phyloP scores from a whole-genome alignment of 257 asterid genomes.

The Agastache rugosa region DNA sequence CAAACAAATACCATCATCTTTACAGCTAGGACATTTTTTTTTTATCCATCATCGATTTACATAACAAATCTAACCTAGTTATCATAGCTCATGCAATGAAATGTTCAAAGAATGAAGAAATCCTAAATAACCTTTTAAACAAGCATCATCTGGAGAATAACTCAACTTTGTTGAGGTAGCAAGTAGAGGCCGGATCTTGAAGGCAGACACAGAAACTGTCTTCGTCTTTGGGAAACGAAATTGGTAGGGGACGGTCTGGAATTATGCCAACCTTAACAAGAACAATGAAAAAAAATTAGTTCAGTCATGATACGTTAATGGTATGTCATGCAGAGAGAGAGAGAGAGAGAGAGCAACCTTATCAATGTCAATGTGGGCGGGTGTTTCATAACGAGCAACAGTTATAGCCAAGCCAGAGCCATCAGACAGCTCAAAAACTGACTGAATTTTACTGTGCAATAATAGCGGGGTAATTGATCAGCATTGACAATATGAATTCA shows the following conservation, averaged over 20 bases:
- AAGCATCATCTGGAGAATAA: constrained; percentile 59
- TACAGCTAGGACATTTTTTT: neutral
- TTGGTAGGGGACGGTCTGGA: constrained; percentile 86
- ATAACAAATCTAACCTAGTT: neutral
- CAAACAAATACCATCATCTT: neutral
- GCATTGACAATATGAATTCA: neutral
- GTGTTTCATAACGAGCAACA: constrained; percentile 96
- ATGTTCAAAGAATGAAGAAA: constrained; percentile 43
- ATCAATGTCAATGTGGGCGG: constrained; percentile 89
- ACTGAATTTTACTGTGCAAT: constrained; percentile 81
- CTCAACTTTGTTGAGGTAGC: constrained; percentile 66
- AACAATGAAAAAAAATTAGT: constrained; percentile 7
- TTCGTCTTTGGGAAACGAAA: constrained; percentile 84
- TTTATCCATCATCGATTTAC: neutral
- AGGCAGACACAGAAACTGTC: constrained; percentile 86
- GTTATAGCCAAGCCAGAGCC: constrained; percentile 98
- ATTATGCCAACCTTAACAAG: constrained; percentile 71
- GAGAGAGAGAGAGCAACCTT: constrained; percentile 59
- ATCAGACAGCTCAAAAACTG: constrained; percentile 93
- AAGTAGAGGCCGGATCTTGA: constrained; percentile 77
- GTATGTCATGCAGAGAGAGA: constrained; percentile 13
- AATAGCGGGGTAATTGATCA: constrained; percentile 25
- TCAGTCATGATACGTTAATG: neutral
- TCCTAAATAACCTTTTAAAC: neutral
- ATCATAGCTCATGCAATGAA: neutral